Evolutionary conservation across 1,139 yeast species (phyloP).

Genomic region (Nakaseomyces uthaithaninus): DNA sequence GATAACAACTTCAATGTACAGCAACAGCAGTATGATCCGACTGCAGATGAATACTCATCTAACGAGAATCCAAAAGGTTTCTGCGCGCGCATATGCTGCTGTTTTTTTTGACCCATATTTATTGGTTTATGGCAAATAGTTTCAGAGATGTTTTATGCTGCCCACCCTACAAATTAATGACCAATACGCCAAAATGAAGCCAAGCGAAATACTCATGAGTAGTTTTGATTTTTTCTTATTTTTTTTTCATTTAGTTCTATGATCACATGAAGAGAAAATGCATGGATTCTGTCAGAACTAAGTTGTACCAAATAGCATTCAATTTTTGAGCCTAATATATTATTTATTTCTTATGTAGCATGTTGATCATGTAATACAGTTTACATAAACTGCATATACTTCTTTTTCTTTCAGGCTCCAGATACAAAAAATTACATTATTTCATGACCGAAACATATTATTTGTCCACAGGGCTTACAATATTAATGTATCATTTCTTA

Average conservation of each 20-base stretch:
- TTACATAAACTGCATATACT: not conserved
- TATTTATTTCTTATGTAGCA: conserved; percentile 1
- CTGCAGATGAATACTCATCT: conserved; percentile 1
- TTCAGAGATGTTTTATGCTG: too few relatives aligned
- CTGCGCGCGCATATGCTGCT: conserved; percentile 7
- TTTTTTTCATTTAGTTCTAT: not conserved
- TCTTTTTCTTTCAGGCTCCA: too few relatives aligned
- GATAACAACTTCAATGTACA: conserved; percentile 1
- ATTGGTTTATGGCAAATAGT: too few relatives aligned
- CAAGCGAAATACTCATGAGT: too few relatives aligned
- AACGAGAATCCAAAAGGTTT: conserved; percentile 1
- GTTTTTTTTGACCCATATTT: not conserved
- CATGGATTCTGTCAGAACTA: not conserved
- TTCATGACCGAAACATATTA: too few relatives aligned
- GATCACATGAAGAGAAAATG: not conserved
- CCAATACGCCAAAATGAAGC: too few relatives aligned
- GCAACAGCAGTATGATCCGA: conserved; percentile 1
- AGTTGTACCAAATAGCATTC: conserved; percentile 1
- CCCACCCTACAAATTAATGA: too few relatives aligned
- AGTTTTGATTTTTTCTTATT: not conserved
- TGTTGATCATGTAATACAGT: conserved; percentile 5
- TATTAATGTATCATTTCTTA: too few relatives aligned
- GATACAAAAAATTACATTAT: too few relatives aligned
- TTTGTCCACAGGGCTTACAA: too few relatives aligned
- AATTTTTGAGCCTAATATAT: not conserved